Conservation (phyloP, 176 grass and related monocot genomes). For the Aegilops longissima region DNA sequence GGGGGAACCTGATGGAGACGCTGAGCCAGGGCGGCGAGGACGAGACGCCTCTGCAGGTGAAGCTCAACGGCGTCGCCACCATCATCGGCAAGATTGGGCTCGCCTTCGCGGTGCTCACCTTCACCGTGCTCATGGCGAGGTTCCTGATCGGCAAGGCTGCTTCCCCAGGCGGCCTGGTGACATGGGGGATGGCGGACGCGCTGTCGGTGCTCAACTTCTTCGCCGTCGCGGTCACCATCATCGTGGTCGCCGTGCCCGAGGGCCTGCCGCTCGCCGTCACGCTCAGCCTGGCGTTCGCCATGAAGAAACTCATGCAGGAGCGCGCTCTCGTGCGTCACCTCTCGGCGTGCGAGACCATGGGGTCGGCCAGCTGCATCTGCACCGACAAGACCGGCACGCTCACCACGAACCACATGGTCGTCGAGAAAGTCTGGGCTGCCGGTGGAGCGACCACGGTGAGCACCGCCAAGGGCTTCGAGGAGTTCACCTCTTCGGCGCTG, state of each 20-base stretch:
- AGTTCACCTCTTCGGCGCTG: conserved; percentile 35
- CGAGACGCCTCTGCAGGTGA: conserved; percentile 97
- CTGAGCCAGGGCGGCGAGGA: conserved; percentile 84
- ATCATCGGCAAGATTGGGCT: conserved; percentile 98
- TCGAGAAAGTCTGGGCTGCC: conserved; percentile 82
- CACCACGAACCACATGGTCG: conserved; percentile 97
- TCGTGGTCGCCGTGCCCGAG: conserved; percentile 94
- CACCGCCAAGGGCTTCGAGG: conserved; percentile 42
- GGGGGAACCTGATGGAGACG: conserved; percentile 98
- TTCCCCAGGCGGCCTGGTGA: conserved; percentile 35
- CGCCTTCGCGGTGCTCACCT: conserved; percentile 73
- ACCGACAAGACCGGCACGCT: conserved; percentile 95
- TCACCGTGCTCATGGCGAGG: conserved; percentile 67
- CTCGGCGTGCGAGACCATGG: conserved; percentile 98
- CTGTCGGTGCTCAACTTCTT: conserved; percentile 84
- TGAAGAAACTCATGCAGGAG: conserved; percentile 95
- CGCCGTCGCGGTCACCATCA: conserved; percentile 82
- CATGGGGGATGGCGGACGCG: conserved; percentile 58
- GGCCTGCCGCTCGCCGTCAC: conserved; percentile 92
- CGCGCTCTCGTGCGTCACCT: conserved; percentile 90
- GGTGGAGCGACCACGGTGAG: conserved; percentile 51
- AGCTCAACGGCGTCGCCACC: conserved; percentile 95
- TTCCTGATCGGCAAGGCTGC: conserved; percentile 54
- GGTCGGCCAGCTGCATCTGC: conserved; percentile 94
- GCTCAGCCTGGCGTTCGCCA: conserved; percentile 93